Base-by-base conservation (phyloP, 495 filamentous ascomycete genomes). In the Aspergillus incahuasiensis region DNA sequence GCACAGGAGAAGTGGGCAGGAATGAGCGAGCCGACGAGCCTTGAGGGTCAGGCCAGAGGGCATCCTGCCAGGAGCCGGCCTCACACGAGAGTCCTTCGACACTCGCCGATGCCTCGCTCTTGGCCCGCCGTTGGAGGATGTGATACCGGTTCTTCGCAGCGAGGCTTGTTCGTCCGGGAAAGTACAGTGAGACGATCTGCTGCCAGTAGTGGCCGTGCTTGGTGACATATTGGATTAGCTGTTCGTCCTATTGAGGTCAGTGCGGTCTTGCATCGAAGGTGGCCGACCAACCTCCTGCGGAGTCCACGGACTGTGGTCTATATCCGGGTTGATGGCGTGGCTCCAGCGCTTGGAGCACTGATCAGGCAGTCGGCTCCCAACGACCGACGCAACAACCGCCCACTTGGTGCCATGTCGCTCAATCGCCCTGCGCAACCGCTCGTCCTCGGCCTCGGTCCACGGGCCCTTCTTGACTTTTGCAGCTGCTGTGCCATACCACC, bases 341-440 rank as follows among this genome's bases (percentile, higher is more conserved):
- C 45, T 55, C 52, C 52, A 55, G 1, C 52, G 52, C 13, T 47
- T 55, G 0, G 52, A 38, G 32, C 52, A 55, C 42, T 55, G 52
- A 48, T 55, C 52, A 11, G 42, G 30, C 21, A 47, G 21, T 38
- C 52, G 35, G 0, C 28, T 47, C 18, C 28, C 52, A 40, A 54
- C 52, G 5, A 25, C 52, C 0, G 52, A 35, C 6, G 52, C 52
- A 39, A 47, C 52, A 0, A 55, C 30, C 4, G 45, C 52, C 52
- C 52, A 55, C 42, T 47, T 45, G n/a, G 52, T 55, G 1, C 52
- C 52, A 32, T 55, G 35, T 2, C 45, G 52, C 24, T 45, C 52
- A 47, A 47, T 47, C 6, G 42, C 52, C 21, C 28, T 40, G 3
- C 52, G 52, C 20, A 55, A n/a, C 0, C 52, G 38, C 18, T 47